These are phyloP conservation scores for Amaranthus hypochondriacus DNA, from an alignment of 148 eudicot species.

Conservation along the genomic window DNA sequence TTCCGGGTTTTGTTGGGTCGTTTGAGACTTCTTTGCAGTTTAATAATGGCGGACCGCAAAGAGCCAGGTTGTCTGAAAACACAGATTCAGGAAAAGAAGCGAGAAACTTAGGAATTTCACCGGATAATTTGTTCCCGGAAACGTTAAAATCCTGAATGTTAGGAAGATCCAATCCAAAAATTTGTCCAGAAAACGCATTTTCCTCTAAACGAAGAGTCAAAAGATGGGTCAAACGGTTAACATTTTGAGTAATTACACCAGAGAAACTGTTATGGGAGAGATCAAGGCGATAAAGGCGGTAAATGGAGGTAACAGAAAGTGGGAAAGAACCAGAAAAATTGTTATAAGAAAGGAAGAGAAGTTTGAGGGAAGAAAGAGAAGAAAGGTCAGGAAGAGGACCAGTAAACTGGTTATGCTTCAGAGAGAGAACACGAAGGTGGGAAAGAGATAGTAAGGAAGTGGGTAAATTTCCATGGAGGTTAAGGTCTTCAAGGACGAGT, in stretches of 20 bases:
- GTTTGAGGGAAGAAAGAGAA: conserved; percentile 43
- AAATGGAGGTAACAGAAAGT: conserved; percentile 24
- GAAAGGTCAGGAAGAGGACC: conserved; percentile 58
- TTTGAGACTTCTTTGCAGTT: conserved; percentile 24
- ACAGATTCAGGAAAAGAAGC: conserved; percentile 43
- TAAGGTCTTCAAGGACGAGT: conserved; percentile 58
- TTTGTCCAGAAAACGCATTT: conserved; percentile 47
- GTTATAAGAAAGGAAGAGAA: conserved; percentile 54
- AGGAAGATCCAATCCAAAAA: conserved; percentile 26
- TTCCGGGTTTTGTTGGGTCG: conserved; percentile 38
- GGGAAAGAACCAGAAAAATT: conserved; percentile 55
- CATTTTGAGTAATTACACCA: conserved; percentile 34
- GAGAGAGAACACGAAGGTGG: conserved; percentile 61
- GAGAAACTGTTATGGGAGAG: conserved; percentile 54
- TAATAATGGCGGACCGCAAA: conserved; percentile 59
- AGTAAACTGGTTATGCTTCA: conserved; percentile 46
- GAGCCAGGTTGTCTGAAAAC: conserved; percentile 34
- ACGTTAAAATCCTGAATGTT: conserved; percentile 59
- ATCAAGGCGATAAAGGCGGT: conserved; percentile 63
- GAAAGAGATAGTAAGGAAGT: conserved; percentile 38
- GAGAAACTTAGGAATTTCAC: conserved; percentile 44
- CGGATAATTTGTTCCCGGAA: conserved; percentile 41
- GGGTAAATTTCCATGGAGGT: conserved; percentile 35
- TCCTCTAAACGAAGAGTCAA: conserved; percentile 51
- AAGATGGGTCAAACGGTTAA: conserved; percentile 39